Percentiles rank a stretch among this genome's conserved stretches.
Evolutionary conservation across 768 basidiomycete genomes (phyloP).

Genomic region (Rickenella mellea): DNA sequence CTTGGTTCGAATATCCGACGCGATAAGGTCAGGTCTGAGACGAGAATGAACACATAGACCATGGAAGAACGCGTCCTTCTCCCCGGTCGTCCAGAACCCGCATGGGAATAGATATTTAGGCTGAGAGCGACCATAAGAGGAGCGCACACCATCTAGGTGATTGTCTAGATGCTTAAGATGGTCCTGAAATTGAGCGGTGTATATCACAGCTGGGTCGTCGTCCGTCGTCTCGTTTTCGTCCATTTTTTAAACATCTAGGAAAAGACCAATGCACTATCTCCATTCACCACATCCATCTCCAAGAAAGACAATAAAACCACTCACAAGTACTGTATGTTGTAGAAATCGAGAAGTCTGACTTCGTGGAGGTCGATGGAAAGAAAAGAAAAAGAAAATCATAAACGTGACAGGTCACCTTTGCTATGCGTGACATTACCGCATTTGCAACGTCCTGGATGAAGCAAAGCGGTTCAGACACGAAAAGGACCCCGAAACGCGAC

Average conservation of each 20-base stretch:
- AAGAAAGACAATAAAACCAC: too few relatives aligned
- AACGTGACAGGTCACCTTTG: too few relatives aligned
- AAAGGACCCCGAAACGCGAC: too few relatives aligned
- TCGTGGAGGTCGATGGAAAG: too few relatives aligned
- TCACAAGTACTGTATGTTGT: too few relatives aligned
- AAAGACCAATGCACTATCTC: too few relatives aligned
- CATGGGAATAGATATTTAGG: neutral
- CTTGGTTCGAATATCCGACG: conserved; percentile 56
- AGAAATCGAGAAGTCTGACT: too few relatives aligned
- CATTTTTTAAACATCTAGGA: neutral
- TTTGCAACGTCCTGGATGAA: too few relatives aligned
- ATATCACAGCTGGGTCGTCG: neutral
- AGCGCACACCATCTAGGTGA: neutral
- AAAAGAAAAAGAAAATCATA: too few relatives aligned
- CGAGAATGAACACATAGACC: conserved; percentile 58
- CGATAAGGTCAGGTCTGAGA: conserved; percentile 69
- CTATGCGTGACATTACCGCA: too few relatives aligned
- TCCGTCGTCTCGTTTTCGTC: neutral
- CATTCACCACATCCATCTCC: too few relatives aligned
- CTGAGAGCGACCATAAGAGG: neutral
- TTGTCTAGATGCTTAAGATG: neutral
- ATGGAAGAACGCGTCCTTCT: conserved; percentile 67
- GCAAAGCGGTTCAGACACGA: too few relatives aligned
- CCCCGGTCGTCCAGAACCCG: conserved; percentile 55
- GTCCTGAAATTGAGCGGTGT: neutral